Evolutionary conservation across 2,329 filamentous ascomycete species (phyloP).

Genomic region (Fusarium subglutinans): DNA sequence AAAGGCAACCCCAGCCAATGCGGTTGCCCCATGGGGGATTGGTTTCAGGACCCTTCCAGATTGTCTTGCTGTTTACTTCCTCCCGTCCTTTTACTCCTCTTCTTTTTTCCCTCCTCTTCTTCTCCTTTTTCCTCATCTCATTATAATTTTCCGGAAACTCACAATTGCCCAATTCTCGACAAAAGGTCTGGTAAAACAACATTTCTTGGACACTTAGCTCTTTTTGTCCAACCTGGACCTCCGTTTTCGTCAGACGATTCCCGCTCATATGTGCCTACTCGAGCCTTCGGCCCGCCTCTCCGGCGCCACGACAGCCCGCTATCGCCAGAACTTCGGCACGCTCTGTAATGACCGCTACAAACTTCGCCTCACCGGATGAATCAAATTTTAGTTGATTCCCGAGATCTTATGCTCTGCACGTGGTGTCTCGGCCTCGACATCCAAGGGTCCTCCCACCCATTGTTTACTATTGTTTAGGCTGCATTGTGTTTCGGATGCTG

Average conservation of each 20-base stretch:
- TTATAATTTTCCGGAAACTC: not conserved
- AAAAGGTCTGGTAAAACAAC: not conserved
- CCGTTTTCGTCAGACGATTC: conserved; percentile 39
- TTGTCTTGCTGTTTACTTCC: not conserved
- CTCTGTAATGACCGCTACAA: not conserved
- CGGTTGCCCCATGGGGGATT: conserved; percentile 25
- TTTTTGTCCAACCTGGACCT: conserved; percentile 21
- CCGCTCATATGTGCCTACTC: conserved; percentile 33
- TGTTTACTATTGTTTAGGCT: not conserved
- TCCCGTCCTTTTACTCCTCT: not conserved
- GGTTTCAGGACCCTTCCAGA: conserved; percentile 13
- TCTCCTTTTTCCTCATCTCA: conserved; percentile 9
- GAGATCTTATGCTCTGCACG: conserved; percentile 25
- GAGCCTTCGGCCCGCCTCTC: conserved; percentile 50
- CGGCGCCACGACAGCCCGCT: conserved; percentile 43
- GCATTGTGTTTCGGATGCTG: conserved; percentile 15
- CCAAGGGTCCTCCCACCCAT: conserved; percentile 1
- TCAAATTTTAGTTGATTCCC: conserved; percentile 3
- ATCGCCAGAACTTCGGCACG: conserved; percentile 42
- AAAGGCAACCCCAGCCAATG: conserved; percentile 17
- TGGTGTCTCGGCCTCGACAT: conserved; percentile 26
- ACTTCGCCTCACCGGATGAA: conserved; percentile 21
- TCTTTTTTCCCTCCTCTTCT: conserved; percentile 12
- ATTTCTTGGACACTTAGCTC: conserved; percentile 17
- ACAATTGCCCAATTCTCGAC: not conserved